Percentiles rank a stretch among this genome's conserved stretches.
Evolutionary conservation across 805 yeast genomes (phyloP).

Genomic region (Sugiyamaella smithiae): DNA sequence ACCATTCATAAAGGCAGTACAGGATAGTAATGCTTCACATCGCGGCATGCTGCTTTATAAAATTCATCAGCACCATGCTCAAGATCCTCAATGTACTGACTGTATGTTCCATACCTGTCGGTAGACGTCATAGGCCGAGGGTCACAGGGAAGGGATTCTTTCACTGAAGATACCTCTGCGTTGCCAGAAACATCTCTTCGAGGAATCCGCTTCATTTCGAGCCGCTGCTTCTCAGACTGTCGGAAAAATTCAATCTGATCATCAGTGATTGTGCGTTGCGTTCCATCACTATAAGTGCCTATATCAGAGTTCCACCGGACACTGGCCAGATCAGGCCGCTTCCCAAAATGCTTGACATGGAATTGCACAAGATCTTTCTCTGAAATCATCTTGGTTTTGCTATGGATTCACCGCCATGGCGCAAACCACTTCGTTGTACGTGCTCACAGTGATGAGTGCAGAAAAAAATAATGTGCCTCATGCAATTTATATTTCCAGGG

Average conservation of each 20-base stretch:
- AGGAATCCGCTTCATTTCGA: neutral
- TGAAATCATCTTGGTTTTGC: conserved; percentile 3
- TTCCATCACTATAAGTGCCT: conserved; percentile 23
- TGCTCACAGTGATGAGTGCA: too few relatives aligned
- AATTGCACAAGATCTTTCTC: conserved; percentile 17
- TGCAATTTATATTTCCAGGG: too few relatives aligned
- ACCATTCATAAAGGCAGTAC: conserved; percentile 14
- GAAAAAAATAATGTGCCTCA: too few relatives aligned
- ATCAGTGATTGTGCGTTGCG: conserved; percentile 25
- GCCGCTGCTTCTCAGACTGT: conserved; percentile 16
- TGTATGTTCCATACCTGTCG: neutral
- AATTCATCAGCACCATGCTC: neutral
- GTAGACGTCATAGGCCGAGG: neutral
- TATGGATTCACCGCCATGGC: too few relatives aligned
- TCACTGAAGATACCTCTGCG: neutral
- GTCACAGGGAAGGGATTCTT: neutral
- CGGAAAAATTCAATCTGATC: conserved; percentile 26
- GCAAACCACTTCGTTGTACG: too few relatives aligned
- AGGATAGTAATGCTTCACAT: conserved; percentile 21
- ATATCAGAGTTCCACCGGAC: neutral
- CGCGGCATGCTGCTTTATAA: neutral
- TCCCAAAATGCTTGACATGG: conserved; percentile 20
- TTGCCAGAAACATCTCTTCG: neutral
- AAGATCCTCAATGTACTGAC: neutral
- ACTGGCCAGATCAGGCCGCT: neutral